Base-by-base conservation (phyloP, 495 filamentous ascomycete genomes). In the Hypoxylon fragiforme region DNA sequence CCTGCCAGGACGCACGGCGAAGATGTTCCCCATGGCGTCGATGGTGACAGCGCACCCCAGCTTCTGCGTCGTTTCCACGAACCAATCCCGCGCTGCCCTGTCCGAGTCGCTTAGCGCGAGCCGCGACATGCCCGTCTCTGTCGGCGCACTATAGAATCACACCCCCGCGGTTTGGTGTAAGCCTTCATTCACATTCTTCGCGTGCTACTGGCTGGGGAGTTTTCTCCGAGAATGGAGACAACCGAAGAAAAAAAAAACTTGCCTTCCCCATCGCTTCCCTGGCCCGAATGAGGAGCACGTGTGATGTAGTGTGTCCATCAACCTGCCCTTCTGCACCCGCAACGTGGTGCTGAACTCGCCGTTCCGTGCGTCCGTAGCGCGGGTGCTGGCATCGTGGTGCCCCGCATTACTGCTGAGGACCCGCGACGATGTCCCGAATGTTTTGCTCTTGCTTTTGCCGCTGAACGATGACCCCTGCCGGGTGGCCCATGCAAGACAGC, bases 21-120 rank as follows among this genome's bases (percentile, higher is more conserved):
- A 92, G 52, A 85, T 88, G 49, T 92, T 92, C 2, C 85, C 85
- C 64, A 78, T 74, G 12, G 62, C 55, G 41, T 78, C 75, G 0
- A 77, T 46, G 5, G 57, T 70, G 14, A 74, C 62, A 0, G 77
- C 69, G 66, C 88, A 91, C 15, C 84, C 86, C 3, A 91, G 67
- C 2, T 70, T 70, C 61, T 77, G 71, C 11, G 84, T 86, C 8
- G 84, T 85, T 21, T 84, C 65, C 7, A 86, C 79, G 54, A 92
- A 90, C 88, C 88, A 92, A 57, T 89, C 81, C 26, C 88, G 81
- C 14, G 79, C 87, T 55, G 78, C 63, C 60, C 86, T 88, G 68
- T 91, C 89, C 15, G 83, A 75, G 61, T 89, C 79, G 22, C 84
- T 84, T 18, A 92, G 71, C 13, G 89, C 74, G 2, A 91, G 81